Evolutionary conservation across 1,284 basidiomycete genomes (phyloP), one percentile per base, ranked within the genome.

Genomic region (Apiotrichum sp.): DNA sequence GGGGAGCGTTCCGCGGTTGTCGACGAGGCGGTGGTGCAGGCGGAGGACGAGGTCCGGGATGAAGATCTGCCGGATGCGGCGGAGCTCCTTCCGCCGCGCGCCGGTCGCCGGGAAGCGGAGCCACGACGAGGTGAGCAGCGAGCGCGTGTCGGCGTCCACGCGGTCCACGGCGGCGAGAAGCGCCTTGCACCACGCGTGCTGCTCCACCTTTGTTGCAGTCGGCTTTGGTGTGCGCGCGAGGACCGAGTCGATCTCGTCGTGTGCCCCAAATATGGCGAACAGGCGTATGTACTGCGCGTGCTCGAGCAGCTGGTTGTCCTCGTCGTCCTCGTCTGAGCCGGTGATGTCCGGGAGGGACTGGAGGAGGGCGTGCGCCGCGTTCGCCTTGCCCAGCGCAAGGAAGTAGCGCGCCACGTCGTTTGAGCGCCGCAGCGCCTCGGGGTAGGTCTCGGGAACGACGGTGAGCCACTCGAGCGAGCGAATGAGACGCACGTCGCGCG

Each of bases 381-480:
- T 79, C 0, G 90, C 80, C 32, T 88, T 81, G 6, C 89, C 90
- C 29, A 83, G 80, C 11, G 83, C 84, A 16, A 96, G 81, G 79
- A 95, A 89, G 70, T 90, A 91, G 13, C 92, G 84, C 55, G 90
- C 73, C 50, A 93, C 86, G 41, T 88, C 84, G 59, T 93, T 91
- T 2, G 88, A 85, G 65, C 92, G 88, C 66, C 87, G 82, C 3
- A 96, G 77, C 0, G 91, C 91, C 14, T 85, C 85, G n/a, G 79
- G 77, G 61, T 86, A 84, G 1, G 90, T 95, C 16, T 81, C 77
- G 42, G 84, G 82, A 60, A 83, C 79, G 71, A 91, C 88, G 0
- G 84, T 88, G 46, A 95, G 88, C 95, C 95, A 98, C 69, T 98
- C 93, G 56, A 98, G 86, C 0, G 89, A 88, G 8, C 91, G 83